Percentiles rank a stretch among this genome's conserved stretches.
Evolutionary conservation across 257 asterid genomes (phyloP).

Genomic region (Linaria vulgaris): DNA sequence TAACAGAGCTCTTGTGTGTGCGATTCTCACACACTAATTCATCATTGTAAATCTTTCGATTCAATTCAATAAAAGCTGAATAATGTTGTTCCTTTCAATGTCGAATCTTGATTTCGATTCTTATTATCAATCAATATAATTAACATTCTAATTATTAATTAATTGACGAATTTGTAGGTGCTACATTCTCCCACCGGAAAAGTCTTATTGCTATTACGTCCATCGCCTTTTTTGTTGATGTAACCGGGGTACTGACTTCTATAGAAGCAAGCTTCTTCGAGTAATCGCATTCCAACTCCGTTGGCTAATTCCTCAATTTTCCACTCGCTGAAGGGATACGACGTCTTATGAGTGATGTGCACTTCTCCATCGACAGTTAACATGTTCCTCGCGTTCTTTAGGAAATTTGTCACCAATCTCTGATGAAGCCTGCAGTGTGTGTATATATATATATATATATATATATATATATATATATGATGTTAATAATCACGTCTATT

Average conservation of each 20-base stretch:
- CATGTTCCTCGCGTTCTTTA: conserved; percentile 28
- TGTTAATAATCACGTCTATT: no score
- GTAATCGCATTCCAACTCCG: conserved; percentile 20
- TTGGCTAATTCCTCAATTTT: conserved; percentile 23
- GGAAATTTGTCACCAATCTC: conserved; percentile 30
- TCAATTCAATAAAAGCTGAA: no score
- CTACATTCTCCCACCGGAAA: conserved; percentile 35
- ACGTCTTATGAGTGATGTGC: conserved; percentile 38
- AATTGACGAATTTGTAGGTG: conserved; percentile 31
- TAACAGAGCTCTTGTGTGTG: no score
- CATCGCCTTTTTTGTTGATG: conserved; percentile 22
- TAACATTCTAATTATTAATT: no score
- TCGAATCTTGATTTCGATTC: no score
- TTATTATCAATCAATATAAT: no score
- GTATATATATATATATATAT: no score
- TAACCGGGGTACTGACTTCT: conserved; percentile 32
- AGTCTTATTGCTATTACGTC: background rate
- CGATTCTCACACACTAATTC: no score
- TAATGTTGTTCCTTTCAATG: no score
- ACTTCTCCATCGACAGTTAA: conserved; percentile 26
- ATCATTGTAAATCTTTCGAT: no score
- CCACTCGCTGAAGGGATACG: conserved; percentile 29
- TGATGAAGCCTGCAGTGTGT: no score
- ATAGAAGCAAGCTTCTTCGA: background rate
- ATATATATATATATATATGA: no score